Conservation (phyloP, 768 basidiomycete species). For the Lactifluus hygrophoroides region DNA sequence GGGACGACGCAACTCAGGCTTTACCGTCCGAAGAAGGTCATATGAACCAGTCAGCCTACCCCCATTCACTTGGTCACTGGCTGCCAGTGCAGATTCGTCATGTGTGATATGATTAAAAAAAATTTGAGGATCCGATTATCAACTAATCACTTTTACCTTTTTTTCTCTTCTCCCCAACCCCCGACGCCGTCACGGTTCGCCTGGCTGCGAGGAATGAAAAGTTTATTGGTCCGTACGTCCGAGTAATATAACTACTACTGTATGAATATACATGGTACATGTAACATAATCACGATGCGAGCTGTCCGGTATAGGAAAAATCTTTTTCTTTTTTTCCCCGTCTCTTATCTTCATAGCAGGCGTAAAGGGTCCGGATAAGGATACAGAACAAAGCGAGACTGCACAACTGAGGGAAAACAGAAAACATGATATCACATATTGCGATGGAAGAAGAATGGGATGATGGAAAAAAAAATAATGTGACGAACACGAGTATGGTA, state of each 20-base stretch:
- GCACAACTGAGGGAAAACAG: not conserved
- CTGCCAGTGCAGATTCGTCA: not conserved
- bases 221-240: not conserved
- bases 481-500: not conserved
- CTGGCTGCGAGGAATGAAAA: not conserved
- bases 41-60: not conserved
- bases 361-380: conserved; percentile 1
- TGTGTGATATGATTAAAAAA: conserved; percentile 7
- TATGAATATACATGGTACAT: not conserved
- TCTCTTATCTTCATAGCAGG: not conserved
- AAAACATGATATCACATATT: not conserved
- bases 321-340: not conserved
- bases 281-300: not conserved
- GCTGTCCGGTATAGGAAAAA: not conserved
- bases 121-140: not conserved
- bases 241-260: not conserved
- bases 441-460: not conserved
- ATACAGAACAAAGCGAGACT: not conserved
- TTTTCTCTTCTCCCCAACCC: not conserved
- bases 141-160: conserved; percentile 2
- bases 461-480: not conserved
- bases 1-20: not conserved
- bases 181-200: not conserved
- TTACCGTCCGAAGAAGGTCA: not conserved
- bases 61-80: not conserved